Percentiles rank a stretch among this genome's conserved stretches.
Evolutionary conservation across 2,329 filamentous ascomycete genomes (phyloP).

Genomic region (Cercospora zeina): DNA sequence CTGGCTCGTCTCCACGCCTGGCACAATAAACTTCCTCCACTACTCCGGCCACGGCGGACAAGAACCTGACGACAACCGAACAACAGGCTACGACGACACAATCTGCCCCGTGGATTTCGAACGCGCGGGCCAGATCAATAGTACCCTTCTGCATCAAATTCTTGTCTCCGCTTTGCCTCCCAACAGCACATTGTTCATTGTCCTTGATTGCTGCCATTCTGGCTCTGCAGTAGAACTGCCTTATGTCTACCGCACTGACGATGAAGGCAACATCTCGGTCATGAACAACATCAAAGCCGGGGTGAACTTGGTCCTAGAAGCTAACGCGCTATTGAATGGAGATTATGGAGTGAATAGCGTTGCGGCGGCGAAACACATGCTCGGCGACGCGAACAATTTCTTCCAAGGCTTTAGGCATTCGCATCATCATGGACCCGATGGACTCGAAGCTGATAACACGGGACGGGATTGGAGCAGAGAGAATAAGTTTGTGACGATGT

Average conservation of each 20-base stretch:
- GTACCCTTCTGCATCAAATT: slow-evolving; percentile 53
- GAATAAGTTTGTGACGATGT: slow-evolving; percentile 53
- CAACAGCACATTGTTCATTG: slow-evolving; percentile 54
- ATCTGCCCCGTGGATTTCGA: slow-evolving; percentile 41
- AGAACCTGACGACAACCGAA: slow-evolving; percentile 26
- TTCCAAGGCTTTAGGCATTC: slow-evolving; percentile 54
- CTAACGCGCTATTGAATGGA: slow-evolving; percentile 52
- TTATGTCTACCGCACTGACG: slow-evolving; percentile 58
- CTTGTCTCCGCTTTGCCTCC: slow-evolving; percentile 56
- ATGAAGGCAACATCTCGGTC: slow-evolving; percentile 57
- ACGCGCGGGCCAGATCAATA: slow-evolving; percentile 56
- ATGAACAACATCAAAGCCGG: slow-evolving; percentile 59
- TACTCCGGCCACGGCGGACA: slow-evolving; percentile 62
- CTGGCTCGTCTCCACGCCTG: slow-evolving; percentile 58
- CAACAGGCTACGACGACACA: slow-evolving; percentile 38
- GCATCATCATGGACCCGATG: slow-evolving; percentile 28
- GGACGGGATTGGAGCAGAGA: slow-evolving; percentile 46
- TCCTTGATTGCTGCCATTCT: slow-evolving; percentile 64
- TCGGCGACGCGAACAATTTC: slow-evolving; percentile 57
- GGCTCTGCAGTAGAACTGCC: slow-evolving; percentile 61
- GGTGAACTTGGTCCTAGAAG: slow-evolving; percentile 52
- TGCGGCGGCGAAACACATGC: slow-evolving; percentile 49
- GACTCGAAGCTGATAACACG: slow-evolving; percentile 42
- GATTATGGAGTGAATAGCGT: slow-evolving; percentile 36
- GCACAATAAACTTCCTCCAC: slow-evolving; percentile 57